Base-by-base conservation (phyloP, 352 stramenopile species). In the Pythium phragmitis region DNA sequence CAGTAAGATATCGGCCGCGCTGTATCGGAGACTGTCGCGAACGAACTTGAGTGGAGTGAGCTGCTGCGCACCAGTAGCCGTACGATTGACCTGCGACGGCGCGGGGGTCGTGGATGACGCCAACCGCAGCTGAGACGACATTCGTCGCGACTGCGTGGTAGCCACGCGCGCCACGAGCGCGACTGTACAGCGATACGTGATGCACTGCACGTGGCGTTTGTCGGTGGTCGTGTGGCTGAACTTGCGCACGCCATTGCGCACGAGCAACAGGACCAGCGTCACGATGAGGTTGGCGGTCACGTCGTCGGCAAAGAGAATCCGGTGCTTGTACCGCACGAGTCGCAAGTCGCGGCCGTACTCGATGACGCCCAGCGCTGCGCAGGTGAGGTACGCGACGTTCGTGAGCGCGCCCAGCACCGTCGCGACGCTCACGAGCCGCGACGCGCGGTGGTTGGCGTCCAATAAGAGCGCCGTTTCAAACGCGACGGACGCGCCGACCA, bases 361-460 rank as follows among this genome's bases (percentile, higher is more conserved):
- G 34, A 70, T 60, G n/a, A 47, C 42, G 11, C 52, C 49, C 34
- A 65, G 52, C 23, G 63, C 60, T 16, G 63, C 28, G 14, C 39
- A 56, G 1, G 48, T 36, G 36, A 64, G 14, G 11, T 63, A 70
- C 14, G 36, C 46, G 28, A 68, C 46, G 39, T 63, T 59, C 7
- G 49, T 63, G 36, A 62, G 42, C 8, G 61, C 54, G 2, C 53
- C 52, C 7, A 62, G 23, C 61, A 60, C 51, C 17, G 61, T 60
- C 21, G 54, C 54, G 26, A 68, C 4, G 11, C 43, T 54, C 23
- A 63, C 34, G 16, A 63, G 33, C 13, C 53, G 61, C 30, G 53
- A 58, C 2, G 52, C 54, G 53, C 55, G 63, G 49, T 60, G 48
- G 39, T 63, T 64, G 37, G 63, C 65, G 45, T 75, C 68, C 7